These are phyloP conservation scores for Colletotrichum zoysiae DNA, from an alignment of 2,329 filamentous ascomycete genomes.

Conservation along the genomic window DNA sequence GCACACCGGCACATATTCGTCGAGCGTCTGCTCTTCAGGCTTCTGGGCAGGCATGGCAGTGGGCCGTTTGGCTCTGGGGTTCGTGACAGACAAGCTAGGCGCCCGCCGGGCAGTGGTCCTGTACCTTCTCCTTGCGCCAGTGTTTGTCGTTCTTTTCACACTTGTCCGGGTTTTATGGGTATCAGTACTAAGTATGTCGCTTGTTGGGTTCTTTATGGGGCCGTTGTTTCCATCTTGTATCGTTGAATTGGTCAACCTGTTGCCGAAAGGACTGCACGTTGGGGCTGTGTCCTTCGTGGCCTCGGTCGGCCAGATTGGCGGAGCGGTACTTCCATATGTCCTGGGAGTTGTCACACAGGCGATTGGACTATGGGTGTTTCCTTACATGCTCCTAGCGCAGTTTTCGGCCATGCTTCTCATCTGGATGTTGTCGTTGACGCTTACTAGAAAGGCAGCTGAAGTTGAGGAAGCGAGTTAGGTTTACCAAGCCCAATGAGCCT, in stretches of 20 bases:
- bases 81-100: slow-evolving; percentile 50
- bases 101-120: slow-evolving; percentile 39
- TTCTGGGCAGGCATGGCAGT: slow-evolving; percentile 60
- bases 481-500: not conserved
- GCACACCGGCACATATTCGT: slow-evolving; percentile 50
- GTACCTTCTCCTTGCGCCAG: slow-evolving; percentile 17
- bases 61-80: slow-evolving; percentile 52
- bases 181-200: slow-evolving; percentile 25
- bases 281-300: slow-evolving; percentile 58
- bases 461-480: not conserved
- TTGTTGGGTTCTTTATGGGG: slow-evolving; percentile 40
- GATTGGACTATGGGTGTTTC: slow-evolving; percentile 54
- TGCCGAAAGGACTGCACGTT: slow-evolving; percentile 53
- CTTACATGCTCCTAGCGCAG: slow-evolving; percentile 46
- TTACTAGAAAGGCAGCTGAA: not conserved
- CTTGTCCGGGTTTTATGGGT: slow-evolving; percentile 17
- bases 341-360: slow-evolving; percentile 56
- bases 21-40: slow-evolving; percentile 56
- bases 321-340: slow-evolving; percentile 56
- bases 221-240: slow-evolving; percentile 39
- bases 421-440: slow-evolving; percentile 29
- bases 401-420: slow-evolving; percentile 41
- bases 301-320: slow-evolving; percentile 58
- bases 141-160: slow-evolving; percentile 18
- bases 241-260: slow-evolving; percentile 15